These are phyloP conservation scores for Rhynchosporium graminicola DNA, from an alignment of 2,329 filamentous ascomycete species.

Conservation along the genomic window DNA sequence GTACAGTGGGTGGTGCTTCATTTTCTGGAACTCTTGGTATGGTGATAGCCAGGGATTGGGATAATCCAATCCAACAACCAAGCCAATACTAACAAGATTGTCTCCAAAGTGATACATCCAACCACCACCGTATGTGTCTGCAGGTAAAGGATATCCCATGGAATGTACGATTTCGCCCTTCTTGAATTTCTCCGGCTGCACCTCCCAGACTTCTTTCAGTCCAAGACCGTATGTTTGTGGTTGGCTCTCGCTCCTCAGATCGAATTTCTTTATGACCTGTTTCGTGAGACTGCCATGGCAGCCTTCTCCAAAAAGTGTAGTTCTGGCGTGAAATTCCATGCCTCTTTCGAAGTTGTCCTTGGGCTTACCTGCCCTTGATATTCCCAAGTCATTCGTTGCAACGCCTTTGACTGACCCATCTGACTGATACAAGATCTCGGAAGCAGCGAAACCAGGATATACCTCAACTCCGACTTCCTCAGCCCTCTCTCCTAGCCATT, in stretches of 20 bases:
- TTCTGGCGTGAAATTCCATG: conserved; percentile 95
- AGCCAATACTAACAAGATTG: conserved; percentile 87
- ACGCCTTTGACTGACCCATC: conserved; percentile 93
- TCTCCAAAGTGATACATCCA: conserved; percentile 99
- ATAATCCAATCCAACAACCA: conserved; percentile 94
- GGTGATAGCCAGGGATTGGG: conserved; percentile 95
- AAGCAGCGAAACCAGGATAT: conserved; percentile 93
- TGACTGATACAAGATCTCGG: conserved; percentile 82
- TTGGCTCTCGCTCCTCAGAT: conserved; percentile 83
- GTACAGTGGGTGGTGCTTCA: conserved; percentile 97
- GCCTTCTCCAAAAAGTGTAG: conserved; percentile 91
- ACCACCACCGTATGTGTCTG: conserved; percentile 92
- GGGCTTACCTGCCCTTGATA: conserved; percentile 77
- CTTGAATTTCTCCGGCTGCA: conserved; percentile 88
- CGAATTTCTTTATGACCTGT: conserved; percentile 91
- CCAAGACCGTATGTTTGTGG: conserved; percentile 95
- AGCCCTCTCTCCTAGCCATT: conserved; percentile 95
- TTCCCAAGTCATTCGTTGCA: conserved; percentile 91
- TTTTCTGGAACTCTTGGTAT: conserved; percentile 95
- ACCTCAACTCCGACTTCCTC: conserved; percentile 95
- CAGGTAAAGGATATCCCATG: conserved; percentile 87
- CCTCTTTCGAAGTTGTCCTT: conserved; percentile 93
- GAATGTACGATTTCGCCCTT: conserved; percentile 85
- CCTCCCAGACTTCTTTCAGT: conserved; percentile 96
- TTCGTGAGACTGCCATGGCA: conserved; percentile 96